Base-by-base conservation (phyloP, 164 flowering plant genomes). In the Echeveria elegans region DNA sequence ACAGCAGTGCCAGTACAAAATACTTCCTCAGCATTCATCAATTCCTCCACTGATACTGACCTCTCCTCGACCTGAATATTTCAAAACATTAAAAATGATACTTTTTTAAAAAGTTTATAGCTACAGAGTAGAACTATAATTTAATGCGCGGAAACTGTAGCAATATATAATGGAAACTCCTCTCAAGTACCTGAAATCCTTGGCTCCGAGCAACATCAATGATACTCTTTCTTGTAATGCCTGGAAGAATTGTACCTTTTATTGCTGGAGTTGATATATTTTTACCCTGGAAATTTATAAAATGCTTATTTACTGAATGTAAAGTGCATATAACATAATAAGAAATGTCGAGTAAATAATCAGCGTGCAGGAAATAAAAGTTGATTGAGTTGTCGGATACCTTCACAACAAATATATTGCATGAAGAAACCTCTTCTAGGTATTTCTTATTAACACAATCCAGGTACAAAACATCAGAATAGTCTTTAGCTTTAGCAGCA, bases 1-100 rank as follows among this genome's bases (percentile, higher is more conserved):
- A 92, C 95, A 18, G 96, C 96, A 2, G 95, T 89, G 64, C 96
- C 98, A 3, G 98, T 88, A 59, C 95, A 86, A 64, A 92, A 92
- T 11, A 92, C 96, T 78, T 92, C 98, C 75, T 92, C 98, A 32
- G 96, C 98, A 64, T 81, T 89, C 63, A 89, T 87, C 77, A 91
- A 74, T 75, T 91, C 96, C 29, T 89, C 91, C 70, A 89, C 87
- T 18, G 83, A 31, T 60, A 92, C 80, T 21, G 21, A 77, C 4
- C 88, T 86, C 69, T 92, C 98, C 73, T 83, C 88, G 37, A 88
- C 90, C 98, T 92, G 77, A 76, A 81, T 16, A 40, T 45, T 26
- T 37, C 65, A 18, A 23, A 2, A 63, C 30, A 36, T 12, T 56
- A 56, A 4, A 0, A 5, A 56, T 56, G 32, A 11, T 11, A 43